Percentiles rank a stretch among this genome's conserved stretches.
Evolutionary conservation across 805 yeast species (phyloP).

Genomic region (Lachancea nothofagi): DNA sequence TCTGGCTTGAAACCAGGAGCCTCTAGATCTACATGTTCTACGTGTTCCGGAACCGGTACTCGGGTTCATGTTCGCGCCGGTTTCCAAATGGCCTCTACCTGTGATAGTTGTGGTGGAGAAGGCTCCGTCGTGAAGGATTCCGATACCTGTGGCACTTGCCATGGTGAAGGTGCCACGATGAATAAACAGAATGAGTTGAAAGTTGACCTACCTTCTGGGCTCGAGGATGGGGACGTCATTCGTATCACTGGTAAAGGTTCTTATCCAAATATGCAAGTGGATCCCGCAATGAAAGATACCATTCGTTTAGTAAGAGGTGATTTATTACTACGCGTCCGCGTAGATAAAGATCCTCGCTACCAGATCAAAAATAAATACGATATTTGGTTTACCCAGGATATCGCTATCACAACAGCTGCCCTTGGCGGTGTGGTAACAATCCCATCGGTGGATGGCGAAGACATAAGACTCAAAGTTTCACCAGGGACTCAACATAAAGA

Average conservation of each 20-base stretch:
- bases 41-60: conserved; percentile 93
- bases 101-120: conserved; percentile 79
- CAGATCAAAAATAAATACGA: conserved; percentile 56
- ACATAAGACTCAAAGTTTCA: conserved; percentile 71
- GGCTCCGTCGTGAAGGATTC: conserved; percentile 69
- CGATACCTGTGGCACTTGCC: conserved; percentile 75
- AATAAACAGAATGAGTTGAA: conserved; percentile 63
- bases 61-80: conserved; percentile 85
- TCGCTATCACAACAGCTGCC: conserved; percentile 94
- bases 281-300: conserved; percentile 42
- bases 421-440: conserved; percentile 85
- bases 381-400: conserved; percentile 56
- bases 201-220: conserved; percentile 83
- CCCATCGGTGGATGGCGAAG: conserved; percentile 84
- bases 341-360: conserved; percentile 68
- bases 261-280: conserved; percentile 72
- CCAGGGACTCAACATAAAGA: conserved; percentile 79
- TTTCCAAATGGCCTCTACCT: conserved; percentile 93
- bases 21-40: conserved; percentile 68
- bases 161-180: conserved; percentile 76
- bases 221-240: conserved; percentile 78
- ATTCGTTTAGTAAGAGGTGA: conserved; percentile 77
- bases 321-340: conserved; percentile 73
- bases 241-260: conserved; percentile 88
- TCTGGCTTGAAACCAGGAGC: conserved; percentile 73